Percentiles rank a stretch among this genome's conserved stretches.
phyloP scores from a whole-genome alignment of 805 yeast species.

The Yueomyces sp. region DNA sequence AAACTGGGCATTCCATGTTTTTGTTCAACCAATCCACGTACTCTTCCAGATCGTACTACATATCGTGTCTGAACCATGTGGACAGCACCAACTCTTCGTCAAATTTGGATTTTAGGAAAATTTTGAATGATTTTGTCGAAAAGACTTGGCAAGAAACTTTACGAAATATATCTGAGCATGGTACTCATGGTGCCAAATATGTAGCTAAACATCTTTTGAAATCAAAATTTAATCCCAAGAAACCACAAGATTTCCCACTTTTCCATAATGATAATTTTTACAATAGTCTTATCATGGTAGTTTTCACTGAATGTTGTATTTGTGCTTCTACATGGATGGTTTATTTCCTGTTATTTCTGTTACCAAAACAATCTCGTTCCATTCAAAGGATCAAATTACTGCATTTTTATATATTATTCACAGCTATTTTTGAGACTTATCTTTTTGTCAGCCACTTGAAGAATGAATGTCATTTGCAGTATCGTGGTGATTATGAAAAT shows the following conservation, averaged over 20 bases:
- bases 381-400: constrained; percentile 42
- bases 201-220: too few species aligned
- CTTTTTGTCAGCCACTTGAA: constrained; percentile 33
- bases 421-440: constrained; percentile 41
- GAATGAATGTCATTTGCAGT: constrained; percentile 35
- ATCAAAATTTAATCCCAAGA: too few species aligned
- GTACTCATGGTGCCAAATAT: too few species aligned
- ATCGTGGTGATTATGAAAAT: constrained; percentile 40
- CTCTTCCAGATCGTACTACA: too few species aligned
- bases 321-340: constrained; percentile 64
- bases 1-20: neutral
- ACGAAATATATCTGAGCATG: too few species aligned
- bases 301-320: constrained; percentile 40
- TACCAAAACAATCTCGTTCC: constrained; percentile 29
- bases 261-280: constrained; percentile 11
- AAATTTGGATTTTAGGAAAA: neutral
- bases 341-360: constrained; percentile 38
- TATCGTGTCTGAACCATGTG: too few species aligned
- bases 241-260: neutral
- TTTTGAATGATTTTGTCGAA: neutral
- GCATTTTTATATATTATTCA: constrained; percentile 42
- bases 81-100: too few species aligned
- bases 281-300: constrained; percentile 29
- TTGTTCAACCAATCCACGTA: too few species aligned
- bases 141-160: neutral